A percentile compares a stretch with the other conserved stretches of the same genome.
Evolutionary conservation across 441 rosid genomes (phyloP).

Genomic region (Pelargonium fulgidum): DNA sequence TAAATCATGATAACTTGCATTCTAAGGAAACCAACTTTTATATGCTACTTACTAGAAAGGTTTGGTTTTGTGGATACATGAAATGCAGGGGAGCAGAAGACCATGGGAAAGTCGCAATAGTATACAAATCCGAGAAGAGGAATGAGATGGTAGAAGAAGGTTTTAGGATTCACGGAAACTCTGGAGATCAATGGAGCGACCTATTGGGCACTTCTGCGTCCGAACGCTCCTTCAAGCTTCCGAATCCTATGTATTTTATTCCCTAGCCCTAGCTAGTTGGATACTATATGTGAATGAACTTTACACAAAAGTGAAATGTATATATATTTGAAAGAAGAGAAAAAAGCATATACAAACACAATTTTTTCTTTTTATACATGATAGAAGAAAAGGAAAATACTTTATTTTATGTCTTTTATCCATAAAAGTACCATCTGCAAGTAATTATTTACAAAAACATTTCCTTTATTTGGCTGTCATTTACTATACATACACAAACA

Average conservation of each 20-base stretch:
- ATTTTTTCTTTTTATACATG: too few species aligned
- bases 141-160: constrained; percentile 62
- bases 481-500: too few species aligned
- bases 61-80: neutral
- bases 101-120: constrained; percentile 47
- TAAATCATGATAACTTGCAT: constrained; percentile 1
- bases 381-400: too few species aligned
- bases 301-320: too few species aligned
- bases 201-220: constrained; percentile 56
- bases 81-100: constrained; percentile 43
- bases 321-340: too few species aligned
- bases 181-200: constrained; percentile 96
- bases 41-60: constrained; percentile 7
- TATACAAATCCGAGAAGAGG: constrained; percentile 76
- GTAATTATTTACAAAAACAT: too few species aligned
- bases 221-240: constrained; percentile 69
- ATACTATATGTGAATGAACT: too few species aligned
- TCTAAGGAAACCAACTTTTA: neutral
- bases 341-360: too few species aligned
- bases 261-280: constrained; percentile 28
- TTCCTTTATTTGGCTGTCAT: too few species aligned
- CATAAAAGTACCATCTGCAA: too few species aligned
- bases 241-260: constrained; percentile 83
- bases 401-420: too few species aligned
- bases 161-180: constrained; percentile 67